These are phyloP conservation scores for Arachis monticola DNA, from an alignment of 331 rosid species.

Conservation along the genomic window DNA sequence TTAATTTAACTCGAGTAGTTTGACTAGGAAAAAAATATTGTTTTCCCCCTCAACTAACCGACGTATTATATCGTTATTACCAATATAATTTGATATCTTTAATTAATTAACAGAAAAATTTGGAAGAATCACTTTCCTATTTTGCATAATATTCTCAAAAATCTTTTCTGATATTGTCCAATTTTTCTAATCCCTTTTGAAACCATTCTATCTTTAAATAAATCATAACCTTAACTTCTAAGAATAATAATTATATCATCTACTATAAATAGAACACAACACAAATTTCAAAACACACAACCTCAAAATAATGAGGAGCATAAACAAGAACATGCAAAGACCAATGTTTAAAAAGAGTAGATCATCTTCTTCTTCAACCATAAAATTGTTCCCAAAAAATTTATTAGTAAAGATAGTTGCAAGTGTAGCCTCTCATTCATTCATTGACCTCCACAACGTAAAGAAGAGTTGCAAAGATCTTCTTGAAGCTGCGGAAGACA, in stretches of 20 bases:
- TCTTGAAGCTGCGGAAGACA: conserved; percentile 1
- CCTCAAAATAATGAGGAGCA: no score
- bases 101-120: no score
- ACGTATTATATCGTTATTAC: no score
- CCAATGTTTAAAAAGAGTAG: background rate
- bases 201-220: background rate
- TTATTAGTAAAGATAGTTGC: conserved; percentile 19
- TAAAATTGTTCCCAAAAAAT: conserved; percentile 25
- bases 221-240: no score
- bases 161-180: no score
- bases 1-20: no score
- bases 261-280: background rate
- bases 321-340: background rate
- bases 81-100: no score
- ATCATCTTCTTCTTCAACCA: background rate
- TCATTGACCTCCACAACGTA: conserved; percentile 2
- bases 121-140: no score
- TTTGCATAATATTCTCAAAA: no score
- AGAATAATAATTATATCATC: no score
- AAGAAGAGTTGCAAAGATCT: conserved; percentile 24
- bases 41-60: background rate
- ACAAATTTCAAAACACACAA: background rate
- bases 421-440: conserved; percentile 27
- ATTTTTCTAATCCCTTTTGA: no score
- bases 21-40: no score